Percentiles rank a stretch among this genome's conserved stretches.
phyloP scores from a whole-genome alignment of 169 alveolate species.

The Plasmodium cynomolgi region DNA sequence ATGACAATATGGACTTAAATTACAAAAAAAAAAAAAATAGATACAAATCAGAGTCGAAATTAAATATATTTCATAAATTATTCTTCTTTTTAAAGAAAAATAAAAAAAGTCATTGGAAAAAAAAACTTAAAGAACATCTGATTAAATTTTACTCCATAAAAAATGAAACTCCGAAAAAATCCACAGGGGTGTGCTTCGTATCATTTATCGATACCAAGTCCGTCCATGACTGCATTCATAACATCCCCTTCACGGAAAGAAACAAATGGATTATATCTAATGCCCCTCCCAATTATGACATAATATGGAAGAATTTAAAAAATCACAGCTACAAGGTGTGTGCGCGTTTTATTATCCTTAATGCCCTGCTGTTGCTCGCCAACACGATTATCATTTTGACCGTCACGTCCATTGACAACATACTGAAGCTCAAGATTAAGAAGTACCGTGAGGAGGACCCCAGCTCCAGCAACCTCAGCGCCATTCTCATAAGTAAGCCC shows the following conservation, averaged over 20 bases:
- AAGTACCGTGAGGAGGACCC: constrained; percentile 40
- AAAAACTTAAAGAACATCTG: constrained; percentile 64
- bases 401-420: constrained; percentile 59
- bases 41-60: constrained; percentile 8
- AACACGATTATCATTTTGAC: constrained; percentile 53
- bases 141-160: constrained; percentile 44
- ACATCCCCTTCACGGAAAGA: constrained; percentile 57
- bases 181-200: constrained; percentile 72
- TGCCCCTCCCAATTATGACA: constrained; percentile 74
- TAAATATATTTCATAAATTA: constrained; percentile 29
- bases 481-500: constrained; percentile 17
- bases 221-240: constrained; percentile 72
- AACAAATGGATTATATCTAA: constrained; percentile 64
- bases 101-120: constrained; percentile 71
- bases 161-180: constrained; percentile 73
- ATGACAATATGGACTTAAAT: constrained; percentile 27
- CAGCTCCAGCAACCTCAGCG: constrained; percentile 26
- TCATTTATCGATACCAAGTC: constrained; percentile 71
- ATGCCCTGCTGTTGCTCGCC: constrained; percentile 45
- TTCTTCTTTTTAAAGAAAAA: constrained; percentile 46
- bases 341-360: constrained; percentile 47
- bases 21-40: constrained; percentile 5
- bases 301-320: constrained; percentile 60
- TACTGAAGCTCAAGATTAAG: constrained; percentile 22
- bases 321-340: constrained; percentile 59